Conservation (phyloP, 2,329 filamentous ascomycete species). For the Neoarthrinium moseri region DNA sequence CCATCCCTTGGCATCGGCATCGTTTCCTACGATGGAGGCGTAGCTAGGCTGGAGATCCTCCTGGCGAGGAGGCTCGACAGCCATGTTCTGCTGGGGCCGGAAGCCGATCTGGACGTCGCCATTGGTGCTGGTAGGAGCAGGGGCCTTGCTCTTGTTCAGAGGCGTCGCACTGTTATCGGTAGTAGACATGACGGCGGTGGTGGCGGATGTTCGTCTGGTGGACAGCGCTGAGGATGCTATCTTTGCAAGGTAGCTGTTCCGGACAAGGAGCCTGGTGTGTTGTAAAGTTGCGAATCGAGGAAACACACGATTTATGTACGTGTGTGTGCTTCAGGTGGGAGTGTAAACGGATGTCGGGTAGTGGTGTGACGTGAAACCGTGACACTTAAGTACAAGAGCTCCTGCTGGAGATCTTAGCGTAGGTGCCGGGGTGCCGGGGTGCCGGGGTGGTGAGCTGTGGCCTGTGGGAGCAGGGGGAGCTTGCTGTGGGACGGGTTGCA, state of each 20-base stretch:
- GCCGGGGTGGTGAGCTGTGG: background rate
- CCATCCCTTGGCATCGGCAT: conserved; percentile 77
- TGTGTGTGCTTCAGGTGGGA: background rate
- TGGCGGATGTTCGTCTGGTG: background rate
- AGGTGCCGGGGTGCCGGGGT: background rate
- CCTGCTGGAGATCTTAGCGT: background rate
- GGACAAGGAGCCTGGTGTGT: background rate
- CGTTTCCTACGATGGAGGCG: conserved; percentile 61
- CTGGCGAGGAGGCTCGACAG: conserved; percentile 75
- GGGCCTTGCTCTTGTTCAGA: conserved; percentile 19
- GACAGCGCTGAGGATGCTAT: background rate
- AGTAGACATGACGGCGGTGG: background rate
- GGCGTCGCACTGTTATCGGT: conserved; percentile 1
- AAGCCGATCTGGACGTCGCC: conserved; percentile 36
- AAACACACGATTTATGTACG: conserved; percentile 6
- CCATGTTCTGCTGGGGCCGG: conserved; percentile 55
- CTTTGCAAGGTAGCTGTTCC: background rate
- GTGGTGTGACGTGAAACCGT: conserved; percentile 6
- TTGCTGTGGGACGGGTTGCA: background rate
- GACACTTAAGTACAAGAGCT: conserved; percentile 2
- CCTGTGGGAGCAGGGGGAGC: background rate
- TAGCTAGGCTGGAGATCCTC: conserved; percentile 86
- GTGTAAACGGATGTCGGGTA: background rate
- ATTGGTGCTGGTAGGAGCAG: conserved; percentile 19
- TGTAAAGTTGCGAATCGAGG: background rate